Percentiles rank a stretch among this genome's conserved stretches.
Conservation (phyloP, 2,329 filamentous ascomycete species). For the Epichloe coenophiala region DNA sequence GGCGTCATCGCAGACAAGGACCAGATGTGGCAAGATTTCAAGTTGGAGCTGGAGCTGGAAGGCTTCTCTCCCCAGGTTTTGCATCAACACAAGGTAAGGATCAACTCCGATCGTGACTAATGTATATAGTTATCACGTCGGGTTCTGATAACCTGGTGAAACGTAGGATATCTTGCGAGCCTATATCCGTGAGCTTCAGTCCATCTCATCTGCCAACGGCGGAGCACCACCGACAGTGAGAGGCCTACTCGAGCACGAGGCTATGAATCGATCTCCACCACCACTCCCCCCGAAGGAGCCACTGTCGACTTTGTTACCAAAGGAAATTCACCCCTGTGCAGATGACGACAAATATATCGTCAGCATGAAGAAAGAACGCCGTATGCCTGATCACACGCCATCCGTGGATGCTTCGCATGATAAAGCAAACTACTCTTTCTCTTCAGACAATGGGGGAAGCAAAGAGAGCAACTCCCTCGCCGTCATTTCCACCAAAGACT, state of each 20-base stretch:
- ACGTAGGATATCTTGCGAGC: conserved; percentile 42
- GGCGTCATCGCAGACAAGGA: conserved; percentile 31
- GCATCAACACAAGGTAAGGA: conserved; percentile 41
- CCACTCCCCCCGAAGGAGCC: conserved; percentile 8
- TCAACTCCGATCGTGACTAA: not conserved
- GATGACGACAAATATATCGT: conserved; percentile 29
- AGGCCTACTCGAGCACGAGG: conserved; percentile 36
- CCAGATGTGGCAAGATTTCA: conserved; percentile 44
- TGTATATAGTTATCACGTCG: not conserved
- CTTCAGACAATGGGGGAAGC: conserved; percentile 23
- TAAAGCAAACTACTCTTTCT: conserved; percentile 21
- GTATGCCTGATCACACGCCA: conserved; percentile 19
- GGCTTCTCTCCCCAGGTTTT: conserved; percentile 44
- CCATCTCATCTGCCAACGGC: conserved; percentile 28
- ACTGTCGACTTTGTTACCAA: conserved; percentile 18
- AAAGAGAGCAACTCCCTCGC: conserved; percentile 25
- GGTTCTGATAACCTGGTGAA: not conserved
- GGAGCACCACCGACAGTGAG: conserved; percentile 35
- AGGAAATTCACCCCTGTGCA: conserved; percentile 21
- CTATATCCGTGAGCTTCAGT: conserved; percentile 47
- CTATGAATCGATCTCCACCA: conserved; percentile 12
- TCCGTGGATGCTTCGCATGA: conserved; percentile 14
- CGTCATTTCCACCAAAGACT: conserved; percentile 40
- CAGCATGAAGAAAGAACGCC: conserved; percentile 24
- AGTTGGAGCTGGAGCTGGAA: conserved; percentile 41